These are phyloP conservation scores for Usnea hakonensis DNA, from an alignment of 495 filamentous ascomycete genomes.

Conservation along the genomic window DNA sequence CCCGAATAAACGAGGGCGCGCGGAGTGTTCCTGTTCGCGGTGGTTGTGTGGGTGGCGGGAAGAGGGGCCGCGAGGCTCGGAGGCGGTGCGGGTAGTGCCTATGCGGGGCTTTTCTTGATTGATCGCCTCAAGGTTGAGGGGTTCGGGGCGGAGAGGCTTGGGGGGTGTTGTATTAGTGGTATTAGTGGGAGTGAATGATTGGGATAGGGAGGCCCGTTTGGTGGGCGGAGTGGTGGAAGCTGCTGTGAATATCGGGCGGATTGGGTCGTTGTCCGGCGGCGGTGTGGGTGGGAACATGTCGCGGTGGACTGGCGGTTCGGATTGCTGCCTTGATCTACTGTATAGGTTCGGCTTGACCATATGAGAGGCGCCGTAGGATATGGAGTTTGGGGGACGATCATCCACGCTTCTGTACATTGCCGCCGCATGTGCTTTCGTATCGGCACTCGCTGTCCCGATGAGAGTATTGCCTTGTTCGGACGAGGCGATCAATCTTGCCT, in stretches of 20 bases:
- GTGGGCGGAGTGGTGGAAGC: constrained; percentile 25
- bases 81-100: constrained; percentile 48
- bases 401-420: constrained; percentile 44
- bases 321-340: constrained; percentile 71
- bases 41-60: constrained; percentile 12
- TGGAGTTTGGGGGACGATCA: constrained; percentile 66
- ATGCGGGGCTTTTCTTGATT: constrained; percentile 38
- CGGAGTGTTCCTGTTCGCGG: constrained; percentile 18
- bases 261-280: constrained; percentile 72
- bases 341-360: constrained; percentile 76
- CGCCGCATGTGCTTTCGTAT: constrained; percentile 47
- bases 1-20: constrained; percentile 25
- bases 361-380: constrained; percentile 86
- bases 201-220: constrained; percentile 14
- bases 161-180: constrained; percentile 30
- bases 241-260: constrained; percentile 23
- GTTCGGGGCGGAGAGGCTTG: constrained; percentile 36
- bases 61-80: constrained; percentile 42
- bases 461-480: constrained; percentile 69
- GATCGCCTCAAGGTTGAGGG: constrained; percentile 27
- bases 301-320: constrained; percentile 74
- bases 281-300: constrained; percentile 94
- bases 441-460: constrained; percentile 66
- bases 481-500: constrained; percentile 87
- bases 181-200: constrained; percentile 11